phyloP scores from a whole-genome alignment of 495 filamentous ascomycete genomes.

The Usnea hakonensis region DNA sequence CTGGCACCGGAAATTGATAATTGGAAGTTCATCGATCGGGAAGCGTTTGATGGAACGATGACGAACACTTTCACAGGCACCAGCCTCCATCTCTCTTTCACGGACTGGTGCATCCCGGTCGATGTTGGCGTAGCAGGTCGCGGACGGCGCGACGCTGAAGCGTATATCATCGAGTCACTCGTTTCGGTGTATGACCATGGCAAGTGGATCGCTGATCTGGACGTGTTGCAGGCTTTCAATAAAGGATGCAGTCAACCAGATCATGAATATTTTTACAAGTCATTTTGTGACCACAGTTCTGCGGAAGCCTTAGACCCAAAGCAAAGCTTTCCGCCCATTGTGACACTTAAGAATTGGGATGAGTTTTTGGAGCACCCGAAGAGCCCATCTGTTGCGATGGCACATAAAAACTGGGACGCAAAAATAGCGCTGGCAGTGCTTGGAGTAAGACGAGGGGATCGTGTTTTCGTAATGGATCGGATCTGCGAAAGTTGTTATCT shows the following conservation, averaged over 20 bases:
- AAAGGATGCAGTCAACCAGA: neutral
- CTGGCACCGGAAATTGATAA: conserved; percentile 8
- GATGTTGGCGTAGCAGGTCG: conserved; percentile 13
- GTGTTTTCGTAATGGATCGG: neutral
- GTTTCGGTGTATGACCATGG: conserved; percentile 30
- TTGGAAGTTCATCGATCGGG: conserved; percentile 27
- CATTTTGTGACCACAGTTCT: neutral
- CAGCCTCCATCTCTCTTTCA: conserved; percentile 38
- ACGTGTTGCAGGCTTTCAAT: conserved; percentile 19
- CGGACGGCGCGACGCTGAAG: conserved; percentile 24
- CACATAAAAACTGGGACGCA: neutral
- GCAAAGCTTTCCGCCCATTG: neutral
- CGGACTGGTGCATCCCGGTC: conserved; percentile 26
- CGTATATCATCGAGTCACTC: conserved; percentile 27
- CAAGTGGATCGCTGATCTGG: conserved; percentile 34
- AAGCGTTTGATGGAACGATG: conserved; percentile 27
- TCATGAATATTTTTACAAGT: neutral
- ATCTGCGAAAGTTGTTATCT: neutral
- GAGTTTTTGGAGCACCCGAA: neutral
- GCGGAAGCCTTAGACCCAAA: neutral
- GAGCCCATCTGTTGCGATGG: neutral
- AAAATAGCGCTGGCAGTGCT: neutral
- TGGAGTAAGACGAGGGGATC: neutral
- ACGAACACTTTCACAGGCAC: conserved; percentile 29
- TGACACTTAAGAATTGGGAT: neutral